These are phyloP conservation scores for Lomentospora prolificans DNA, from an alignment of 2,329 filamentous ascomycete genomes.

Conservation along the genomic window DNA sequence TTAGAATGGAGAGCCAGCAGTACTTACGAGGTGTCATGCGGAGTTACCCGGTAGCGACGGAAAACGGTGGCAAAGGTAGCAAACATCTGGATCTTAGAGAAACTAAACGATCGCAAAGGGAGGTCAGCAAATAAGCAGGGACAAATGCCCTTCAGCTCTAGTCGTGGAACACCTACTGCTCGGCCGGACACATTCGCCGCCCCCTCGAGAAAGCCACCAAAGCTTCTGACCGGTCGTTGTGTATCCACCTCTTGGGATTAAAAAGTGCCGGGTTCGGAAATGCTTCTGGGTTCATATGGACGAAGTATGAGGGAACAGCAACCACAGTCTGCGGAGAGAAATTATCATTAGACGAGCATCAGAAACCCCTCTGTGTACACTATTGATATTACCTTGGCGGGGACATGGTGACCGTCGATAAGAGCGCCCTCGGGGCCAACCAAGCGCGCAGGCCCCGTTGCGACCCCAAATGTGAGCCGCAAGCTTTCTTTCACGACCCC, in stretches of 20 bases:
- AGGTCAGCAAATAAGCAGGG: background rate
- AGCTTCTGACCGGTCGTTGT: background rate
- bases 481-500: background rate
- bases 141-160: background rate
- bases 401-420: background rate
- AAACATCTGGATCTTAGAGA: background rate
- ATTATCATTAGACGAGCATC: background rate
- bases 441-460: background rate
- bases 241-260: background rate
- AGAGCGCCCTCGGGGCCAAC: background rate
- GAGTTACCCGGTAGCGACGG: background rate
- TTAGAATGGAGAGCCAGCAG: background rate
- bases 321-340: background rate
- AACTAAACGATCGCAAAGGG: background rate
- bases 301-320: background rate
- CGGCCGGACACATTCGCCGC: background rate
- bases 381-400: background rate
- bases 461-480: background rate
- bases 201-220: background rate
- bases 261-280: background rate
- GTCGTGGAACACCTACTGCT: background rate
- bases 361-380: background rate
- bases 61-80: background rate
- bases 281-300: background rate
- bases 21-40: background rate